Conservation (phyloP, 306 rosid species). For the Hippophae tibetana region DNA sequence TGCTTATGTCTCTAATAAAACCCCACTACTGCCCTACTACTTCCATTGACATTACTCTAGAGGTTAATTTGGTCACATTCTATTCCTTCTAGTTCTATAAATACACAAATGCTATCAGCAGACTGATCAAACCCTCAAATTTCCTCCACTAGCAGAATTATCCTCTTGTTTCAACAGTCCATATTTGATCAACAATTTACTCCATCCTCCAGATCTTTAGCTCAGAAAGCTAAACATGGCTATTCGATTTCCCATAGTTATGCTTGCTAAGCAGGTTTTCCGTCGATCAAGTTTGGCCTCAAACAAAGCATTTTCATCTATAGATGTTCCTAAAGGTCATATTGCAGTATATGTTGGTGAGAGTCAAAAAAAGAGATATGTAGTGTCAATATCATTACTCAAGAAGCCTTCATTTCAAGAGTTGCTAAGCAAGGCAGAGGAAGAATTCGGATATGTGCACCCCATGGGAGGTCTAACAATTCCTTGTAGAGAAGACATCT, state of each 20-base stretch:
- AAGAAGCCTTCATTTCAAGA: constrained; percentile 22
- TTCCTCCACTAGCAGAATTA: too few relatives aligned
- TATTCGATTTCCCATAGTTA: neutral
- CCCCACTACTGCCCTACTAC: neutral
- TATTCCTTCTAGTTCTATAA: neutral
- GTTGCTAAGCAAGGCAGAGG: constrained; percentile 10
- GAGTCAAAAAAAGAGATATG: constrained; percentile 25
- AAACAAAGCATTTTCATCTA: neutral
- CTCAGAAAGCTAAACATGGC: too few relatives aligned
- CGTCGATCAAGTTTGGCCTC: neutral
- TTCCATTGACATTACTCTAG: neutral
- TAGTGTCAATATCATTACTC: constrained; percentile 14
- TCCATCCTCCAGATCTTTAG: too few relatives aligned
- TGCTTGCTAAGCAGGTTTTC: constrained; percentile 16
- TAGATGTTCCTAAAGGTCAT: constrained; percentile 29
- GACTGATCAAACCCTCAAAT: neutral
- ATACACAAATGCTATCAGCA: neutral
- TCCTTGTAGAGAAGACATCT: constrained; percentile 16
- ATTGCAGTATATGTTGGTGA: constrained; percentile 37
- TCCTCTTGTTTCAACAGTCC: neutral
- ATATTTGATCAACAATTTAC: too few relatives aligned
- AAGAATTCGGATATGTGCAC: constrained; percentile 22
- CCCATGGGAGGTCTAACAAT: constrained; percentile 26
- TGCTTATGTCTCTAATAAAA: constrained; percentile 2
- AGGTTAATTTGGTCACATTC: neutral